Evolutionary conservation across 345 rosid genomes (phyloP), one percentile per base, ranked within the genome.

Genomic region (Microthlaspi erraticum): DNA sequence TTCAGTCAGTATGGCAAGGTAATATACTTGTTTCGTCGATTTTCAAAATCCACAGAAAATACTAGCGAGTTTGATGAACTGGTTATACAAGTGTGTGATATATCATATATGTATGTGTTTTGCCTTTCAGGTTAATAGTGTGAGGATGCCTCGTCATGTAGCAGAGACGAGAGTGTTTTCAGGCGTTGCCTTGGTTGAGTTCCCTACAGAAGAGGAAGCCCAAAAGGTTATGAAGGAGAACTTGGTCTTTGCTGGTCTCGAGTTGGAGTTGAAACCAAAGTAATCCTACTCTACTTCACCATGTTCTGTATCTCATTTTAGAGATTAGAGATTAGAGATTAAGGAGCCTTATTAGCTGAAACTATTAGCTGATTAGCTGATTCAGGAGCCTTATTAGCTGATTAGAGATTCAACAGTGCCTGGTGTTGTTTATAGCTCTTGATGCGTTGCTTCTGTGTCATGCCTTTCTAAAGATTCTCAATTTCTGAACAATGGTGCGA

Each of bases 141-240:
- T 94, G 80, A 91, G 98, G 80, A 54, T 94, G 83, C 98, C 99
- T 71, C 89, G 86, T 39, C 98, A 85, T 83, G 83, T 86, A 16
- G 90, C 82, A 39, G 92, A 91, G 77, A 76, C 83, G 36, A 87
- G 83, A 74, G 63, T 82, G 10, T 87, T 91, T 71, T 82, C 81
- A 80, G 99, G 99, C 37, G 83, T 90, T 74, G 97, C 91, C 66
- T 75, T 91, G 84, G 68, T 94, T 50, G 99, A 94, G 78, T 88
- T 94, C 76, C 84, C 92, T 61, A 56, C 84, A 3, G 88, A 87
- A 73, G 92, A 89, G 74, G 96, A 89, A 10, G 87, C 96, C 46
- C 83, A 84, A 45, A 86, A 82, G 49, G 37, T 87, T 62, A 72
- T 88, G 75, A 77, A 75, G 61, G 80, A 83, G 75, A 83, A 72